Base-by-base conservation (phyloP, 306 rosid species). In the Alnus glutinosa region DNA sequence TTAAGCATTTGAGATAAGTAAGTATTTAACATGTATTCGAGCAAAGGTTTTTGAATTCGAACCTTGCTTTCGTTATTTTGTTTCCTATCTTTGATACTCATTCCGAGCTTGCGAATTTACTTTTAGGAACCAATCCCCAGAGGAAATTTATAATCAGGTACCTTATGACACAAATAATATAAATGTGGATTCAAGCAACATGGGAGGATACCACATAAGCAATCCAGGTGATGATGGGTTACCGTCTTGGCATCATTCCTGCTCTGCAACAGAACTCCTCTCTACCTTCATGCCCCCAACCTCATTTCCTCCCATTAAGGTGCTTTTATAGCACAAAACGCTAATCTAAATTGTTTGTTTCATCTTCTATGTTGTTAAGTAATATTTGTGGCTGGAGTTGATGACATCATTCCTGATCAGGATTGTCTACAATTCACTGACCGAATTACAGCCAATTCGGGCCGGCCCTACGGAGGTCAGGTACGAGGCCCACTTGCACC, bases 231-330 rank as follows among this genome's bases (percentile, higher is more conserved):
- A 89, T 4, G 83, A 78, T 3, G 84, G 84, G 55, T 83, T 89
- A 50, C 78, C 80, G 50, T 75, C 88, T 52, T 92, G 97, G 94
- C 89, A 89, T 42, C 89, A 83, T 57, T 85, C 87, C 10, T 88
- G 78, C 82, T 79, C 88, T 47, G 30, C 83, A n/a, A 70, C 77
- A 9, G 78, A 58, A n/a, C 83, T 74, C 46, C 80, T 30, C 49
- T 37, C 71, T 15, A 8, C 48, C 28, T 77, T 79, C 67, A n/a
- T 79, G 59, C 71, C 73, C 13, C 62, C 80, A 19, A 52, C 70
- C 42, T 12, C 88, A 73, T 79, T 85, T 85, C 52, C 82, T 51
- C 75, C 70, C 4, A 82, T 83, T 44, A 82, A 85, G 83, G 85
- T 85, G 47, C 23, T 42, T 42, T 4, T 42, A 42, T 42, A 42